These are phyloP conservation scores for Luffa aegyptiaca DNA, from an alignment of 306 rosid species.

Conservation along the genomic window DNA sequence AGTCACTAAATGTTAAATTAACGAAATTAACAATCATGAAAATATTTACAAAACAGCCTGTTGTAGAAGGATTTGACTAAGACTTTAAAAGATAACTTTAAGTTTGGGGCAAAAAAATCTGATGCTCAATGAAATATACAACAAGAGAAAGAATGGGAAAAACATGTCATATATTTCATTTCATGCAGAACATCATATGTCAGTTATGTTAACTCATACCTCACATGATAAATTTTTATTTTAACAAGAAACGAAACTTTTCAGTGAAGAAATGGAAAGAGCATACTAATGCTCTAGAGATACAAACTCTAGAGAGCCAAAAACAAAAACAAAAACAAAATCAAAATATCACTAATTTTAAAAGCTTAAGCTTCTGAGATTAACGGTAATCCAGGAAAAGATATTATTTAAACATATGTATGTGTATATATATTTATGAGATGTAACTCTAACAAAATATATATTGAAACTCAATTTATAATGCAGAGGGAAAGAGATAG, in stretches of 20 bases:
- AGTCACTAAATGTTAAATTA: not conserved
- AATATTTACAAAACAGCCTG: not conserved
- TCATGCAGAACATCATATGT: not conserved
- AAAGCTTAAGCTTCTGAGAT: not conserved
- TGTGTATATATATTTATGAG: not conserved
- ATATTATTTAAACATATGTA: no score
- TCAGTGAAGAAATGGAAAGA: no score
- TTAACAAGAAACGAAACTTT: no score
- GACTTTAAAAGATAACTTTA: not conserved
- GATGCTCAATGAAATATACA: not conserved
- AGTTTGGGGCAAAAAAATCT: not conserved
- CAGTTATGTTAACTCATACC: not conserved
- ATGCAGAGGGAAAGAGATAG: not conserved
- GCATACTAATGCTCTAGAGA: no score
- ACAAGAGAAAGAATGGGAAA: not conserved
- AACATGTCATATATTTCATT: not conserved
- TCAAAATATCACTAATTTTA: not conserved
- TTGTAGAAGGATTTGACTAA: not conserved
- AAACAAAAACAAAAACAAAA: no score
- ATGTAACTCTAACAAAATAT: not conserved
- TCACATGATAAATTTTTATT: not conserved
- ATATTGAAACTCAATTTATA: not conserved
- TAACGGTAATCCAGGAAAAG: not conserved
- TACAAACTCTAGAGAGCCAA: no score
- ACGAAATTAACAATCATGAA: not conserved